A percentile compares a stretch with the other conserved stretches of the same genome.
phyloP scores from a whole-genome alignment of 495 filamentous ascomycete species.

The Cercophora sp. region DNA sequence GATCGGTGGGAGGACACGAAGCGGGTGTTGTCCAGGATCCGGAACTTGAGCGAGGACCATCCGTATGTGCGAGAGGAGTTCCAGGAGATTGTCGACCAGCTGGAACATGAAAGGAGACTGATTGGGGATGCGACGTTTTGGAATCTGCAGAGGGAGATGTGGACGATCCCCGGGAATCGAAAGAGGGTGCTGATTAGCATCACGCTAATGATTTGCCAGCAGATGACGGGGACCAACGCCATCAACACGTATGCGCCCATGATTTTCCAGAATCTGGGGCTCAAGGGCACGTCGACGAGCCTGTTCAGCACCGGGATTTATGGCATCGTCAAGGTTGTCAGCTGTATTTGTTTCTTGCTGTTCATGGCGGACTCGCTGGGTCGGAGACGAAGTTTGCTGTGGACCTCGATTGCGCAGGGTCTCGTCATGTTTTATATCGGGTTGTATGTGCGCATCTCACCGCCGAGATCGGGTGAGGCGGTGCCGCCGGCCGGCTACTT shows the following conservation, averaged over 20 bases:
- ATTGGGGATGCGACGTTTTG: conserved; percentile 57
- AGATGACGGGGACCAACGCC: conserved; percentile 43
- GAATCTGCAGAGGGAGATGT: conserved; percentile 69
- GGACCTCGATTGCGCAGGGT: conserved; percentile 66
- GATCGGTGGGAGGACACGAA: conserved; percentile 68
- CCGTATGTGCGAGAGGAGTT: conserved; percentile 64
- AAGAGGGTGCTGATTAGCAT: conserved; percentile 42
- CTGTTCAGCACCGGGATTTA: conserved; percentile 50
- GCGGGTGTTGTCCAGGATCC: conserved; percentile 50
- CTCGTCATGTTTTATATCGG: conserved; percentile 78
- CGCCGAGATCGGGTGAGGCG: conserved; percentile 46
- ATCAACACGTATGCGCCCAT: conserved; percentile 52
- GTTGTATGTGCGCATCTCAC: conserved; percentile 69
- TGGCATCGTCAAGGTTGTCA: conserved; percentile 45
- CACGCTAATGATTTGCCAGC: conserved; percentile 46
- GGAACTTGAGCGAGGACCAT: conserved; percentile 53
- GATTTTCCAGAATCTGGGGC: conserved; percentile 47
- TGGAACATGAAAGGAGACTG: conserved; percentile 65
- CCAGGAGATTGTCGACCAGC: conserved; percentile 60
- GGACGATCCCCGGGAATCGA: conserved; percentile 57
- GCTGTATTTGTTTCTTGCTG: conserved; percentile 40
- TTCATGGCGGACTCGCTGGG: conserved; percentile 64
- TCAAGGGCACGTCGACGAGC: conserved; percentile 41
- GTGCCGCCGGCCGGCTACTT: conserved; percentile 54
- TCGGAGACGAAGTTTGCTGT: conserved; percentile 64